Evolutionary conservation across 148 eudicot species (phyloP).

Genomic region (Nepenthes mirabilis): DNA sequence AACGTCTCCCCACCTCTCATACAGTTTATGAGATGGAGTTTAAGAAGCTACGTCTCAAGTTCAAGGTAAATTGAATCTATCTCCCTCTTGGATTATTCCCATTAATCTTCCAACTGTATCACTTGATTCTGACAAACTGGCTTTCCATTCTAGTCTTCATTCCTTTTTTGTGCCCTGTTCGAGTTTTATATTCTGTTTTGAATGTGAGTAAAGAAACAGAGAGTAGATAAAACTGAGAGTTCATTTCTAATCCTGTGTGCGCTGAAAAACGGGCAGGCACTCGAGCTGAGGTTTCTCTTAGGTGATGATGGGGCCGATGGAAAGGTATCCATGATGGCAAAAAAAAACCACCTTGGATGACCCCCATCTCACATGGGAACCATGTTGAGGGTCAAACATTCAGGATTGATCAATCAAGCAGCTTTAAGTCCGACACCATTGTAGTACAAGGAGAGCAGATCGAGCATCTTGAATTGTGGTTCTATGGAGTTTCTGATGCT

Average conservation of each 20-base stretch:
- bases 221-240: no score
- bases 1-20: no score
- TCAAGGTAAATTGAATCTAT: background rate
- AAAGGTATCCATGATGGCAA: background rate
- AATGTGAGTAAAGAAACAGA: no score
- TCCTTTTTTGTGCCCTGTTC: no score
- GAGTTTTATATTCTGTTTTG: no score
- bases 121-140: no score
- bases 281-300: background rate
- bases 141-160: no score
- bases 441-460: slow-evolving; percentile 58
- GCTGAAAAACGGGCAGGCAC: background rate
- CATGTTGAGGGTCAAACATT: slow-evolving; percentile 26
- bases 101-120: no score
- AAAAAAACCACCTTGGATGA: slow-evolving; percentile 52
- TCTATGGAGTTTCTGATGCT: slow-evolving; percentile 44
- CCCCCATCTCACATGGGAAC: slow-evolving; percentile 50
- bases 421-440: slow-evolving; percentile 24
- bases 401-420: slow-evolving; percentile 8
- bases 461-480: slow-evolving; percentile 47
- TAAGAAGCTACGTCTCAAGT: background rate
- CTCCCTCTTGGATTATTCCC: no score
- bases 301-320: background rate
- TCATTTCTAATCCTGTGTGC: no score
- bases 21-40: background rate